Base-by-base conservation (phyloP, 768 basidiomycete genomes). In the Neoboletus subvelutipes region DNA sequence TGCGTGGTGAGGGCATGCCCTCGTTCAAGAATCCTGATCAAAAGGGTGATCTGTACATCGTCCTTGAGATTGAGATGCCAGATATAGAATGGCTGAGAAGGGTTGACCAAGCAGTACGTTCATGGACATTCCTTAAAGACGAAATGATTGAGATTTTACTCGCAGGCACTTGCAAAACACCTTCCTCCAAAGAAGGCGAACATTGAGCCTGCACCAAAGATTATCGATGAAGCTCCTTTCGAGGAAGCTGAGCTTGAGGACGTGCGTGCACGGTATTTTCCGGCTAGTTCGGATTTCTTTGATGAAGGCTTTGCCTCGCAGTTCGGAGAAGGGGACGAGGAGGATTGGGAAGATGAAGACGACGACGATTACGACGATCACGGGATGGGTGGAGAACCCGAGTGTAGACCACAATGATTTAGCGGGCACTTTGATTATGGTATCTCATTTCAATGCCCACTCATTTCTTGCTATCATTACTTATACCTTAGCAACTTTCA, bases 1-100 rank as follows among this genome's bases (percentile, higher is more conserved):
- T 97, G 37, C 80, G 84, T 3, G 87, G 86, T 12, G 94, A 98
- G 73, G 95, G 96, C 39, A 95, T 98, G 94, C 94, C 94, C 2
- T 71, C 83, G 13, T 79, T 85, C 73, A 87, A 86, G 64, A 77
- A 77, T 13, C 76, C 84, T 24, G 82, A 84, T 52, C 73, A 78
- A 58, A 88, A 85, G 70, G 94, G 94, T 12, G 87, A 95, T 66
- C 76, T 98, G 39, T 92, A 87, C 64, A 78, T 98, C 54, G 80
- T 87, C 51, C 82, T 97, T 52, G 83, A 88, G 54, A 80, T 98
- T 51, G 94, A 97, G 73, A 94, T 95, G 92, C 95, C 95, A 13
- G 77, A 79, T 55, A 78, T 81, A 49, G 76, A 84, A 41, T 98
- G 94, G 94, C 75, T 94, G 29, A 78, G 75, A 61, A 79, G 76